Evolutionary conservation across 306 rosid species (phyloP), one percentile per base, ranked within the genome.

Genomic region (Malus fusca): DNA sequence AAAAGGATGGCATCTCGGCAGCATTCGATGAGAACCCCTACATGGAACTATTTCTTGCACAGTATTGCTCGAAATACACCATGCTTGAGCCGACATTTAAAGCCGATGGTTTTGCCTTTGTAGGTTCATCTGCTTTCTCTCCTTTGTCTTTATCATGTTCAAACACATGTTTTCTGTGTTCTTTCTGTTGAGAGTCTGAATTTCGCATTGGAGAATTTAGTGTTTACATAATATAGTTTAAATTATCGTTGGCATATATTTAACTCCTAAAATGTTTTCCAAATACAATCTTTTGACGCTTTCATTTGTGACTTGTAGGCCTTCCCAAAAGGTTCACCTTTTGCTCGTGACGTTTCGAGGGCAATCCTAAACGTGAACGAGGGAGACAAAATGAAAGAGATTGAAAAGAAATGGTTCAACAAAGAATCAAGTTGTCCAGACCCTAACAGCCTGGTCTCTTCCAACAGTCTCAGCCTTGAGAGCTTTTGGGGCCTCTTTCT

Each of bases 401-500:
- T 83, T 21, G 75, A 83, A 9, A 19, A 74, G 1, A 4, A 6
- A 13, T 75, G 81, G 83, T 75, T 83, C 53, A 35, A 35, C 6
- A 69, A 71, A 1, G 4, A 31, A 66, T 4, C 18, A 10, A 77
- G 2, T 21, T 78, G 82, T 73, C 37, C 48, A 6, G 74, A 63
- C 11, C 59, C 81, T 2, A 52, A 33, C 19, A 35, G 23, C 18
- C 17, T 6, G 22, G 12, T 68, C 9, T 43, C 86, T 11, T 69
- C 85, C 3, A 60, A 68, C 48, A 82, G 86, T 40, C 77, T 87
- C 9, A 51, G 75, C 70, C 67, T 84, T 0, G 63, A 74, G 7
- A 84, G 84, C 69, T 87, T 84, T 9, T 74, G 86, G 86, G 84
- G 79, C 4, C 87, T 87, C 26, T 87, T 87, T 51, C 65, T 79